Evolutionary conservation across 169 alveolate species (phyloP).

Genomic region (Plasmodium ovale): DNA sequence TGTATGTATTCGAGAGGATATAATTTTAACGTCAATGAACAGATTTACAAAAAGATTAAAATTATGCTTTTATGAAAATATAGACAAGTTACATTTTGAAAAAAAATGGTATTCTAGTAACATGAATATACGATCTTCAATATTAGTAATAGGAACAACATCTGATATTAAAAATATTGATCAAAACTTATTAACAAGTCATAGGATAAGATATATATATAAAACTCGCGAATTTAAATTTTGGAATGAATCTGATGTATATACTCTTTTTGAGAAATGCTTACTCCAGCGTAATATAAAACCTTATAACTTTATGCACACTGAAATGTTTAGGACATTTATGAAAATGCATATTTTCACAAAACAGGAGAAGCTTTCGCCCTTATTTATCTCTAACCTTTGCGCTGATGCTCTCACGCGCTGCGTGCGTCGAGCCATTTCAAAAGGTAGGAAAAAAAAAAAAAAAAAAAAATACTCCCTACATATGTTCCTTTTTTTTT

Average conservation of each 20-base stretch:
- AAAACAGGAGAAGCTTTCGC: slow-evolving; percentile 13
- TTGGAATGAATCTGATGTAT: slow-evolving; percentile 40
- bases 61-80: slow-evolving; percentile 52
- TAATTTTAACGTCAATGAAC: not conserved
- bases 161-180: slow-evolving; percentile 30
- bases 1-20: slow-evolving; percentile 17
- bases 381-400: slow-evolving; percentile 28
- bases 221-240: slow-evolving; percentile 9
- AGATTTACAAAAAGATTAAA: slow-evolving; percentile 43
- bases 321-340: slow-evolving; percentile 18
- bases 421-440: not conserved
- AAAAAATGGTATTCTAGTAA: slow-evolving; percentile 16
- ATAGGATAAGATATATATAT: slow-evolving; percentile 29
- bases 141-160: slow-evolving; percentile 43
- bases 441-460: slow-evolving; percentile 17
- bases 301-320: slow-evolving; percentile 5
- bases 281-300: slow-evolving; percentile 16
- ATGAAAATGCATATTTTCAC: slow-evolving; percentile 14
- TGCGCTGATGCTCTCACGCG: slow-evolving; percentile 14
- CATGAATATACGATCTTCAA: not conserved
- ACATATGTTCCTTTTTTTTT: too few relatives aligned
- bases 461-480: too few relatives aligned
- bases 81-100: slow-evolving; percentile 42
- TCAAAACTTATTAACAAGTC: slow-evolving; percentile 9
- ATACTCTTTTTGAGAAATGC: slow-evolving; percentile 17